Conservation (phyloP, 257 asterid genomes). For the Catharanthus roseus region DNA sequence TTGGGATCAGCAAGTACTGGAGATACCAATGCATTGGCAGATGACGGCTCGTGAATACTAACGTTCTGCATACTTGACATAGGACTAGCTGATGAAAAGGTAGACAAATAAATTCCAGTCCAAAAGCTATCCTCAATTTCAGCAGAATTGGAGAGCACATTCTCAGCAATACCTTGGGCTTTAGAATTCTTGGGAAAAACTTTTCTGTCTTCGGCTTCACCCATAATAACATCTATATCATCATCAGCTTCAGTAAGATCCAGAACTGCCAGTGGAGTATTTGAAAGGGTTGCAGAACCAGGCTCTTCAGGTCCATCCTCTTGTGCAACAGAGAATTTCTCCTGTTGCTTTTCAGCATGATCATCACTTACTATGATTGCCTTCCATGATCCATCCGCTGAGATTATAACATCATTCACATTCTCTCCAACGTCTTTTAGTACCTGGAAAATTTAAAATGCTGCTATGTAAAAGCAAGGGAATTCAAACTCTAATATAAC, state of each 20-base stretch:
- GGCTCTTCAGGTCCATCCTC: conserved; percentile 30
- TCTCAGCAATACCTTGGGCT: conserved; percentile 22
- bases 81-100: conserved; percentile 29
- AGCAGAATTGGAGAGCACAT: conserved; percentile 11
- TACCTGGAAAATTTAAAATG: conserved; percentile 40
- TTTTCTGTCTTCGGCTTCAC: conserved; percentile 43
- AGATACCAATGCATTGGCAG: conserved; percentile 14
- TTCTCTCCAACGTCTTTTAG: conserved; percentile 64
- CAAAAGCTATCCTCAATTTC: conserved; percentile 39
- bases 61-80: conserved; percentile 22
- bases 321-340: conserved; percentile 24
- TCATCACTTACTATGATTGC: conserved; percentile 47
- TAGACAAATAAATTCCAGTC: conserved; percentile 43
- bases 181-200: conserved; percentile 14
- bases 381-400: conserved; percentile 84
- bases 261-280: conserved; percentile 27
- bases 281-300: conserved; percentile 23
- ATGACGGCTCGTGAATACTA: conserved; percentile 23
- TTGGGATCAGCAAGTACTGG: conserved; percentile 24
- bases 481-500: conserved; percentile 1
- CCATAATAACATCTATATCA: conserved; percentile 22
- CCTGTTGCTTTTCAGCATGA: conserved; percentile 29
- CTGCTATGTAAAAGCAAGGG: conserved; percentile 13
- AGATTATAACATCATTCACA: conserved; percentile 43
- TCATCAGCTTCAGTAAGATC: conserved; percentile 65